Evolutionary conservation across 345 rosid species (phyloP), one percentile per base, ranked within the genome.

Genomic region (Murraya paniculata): DNA sequence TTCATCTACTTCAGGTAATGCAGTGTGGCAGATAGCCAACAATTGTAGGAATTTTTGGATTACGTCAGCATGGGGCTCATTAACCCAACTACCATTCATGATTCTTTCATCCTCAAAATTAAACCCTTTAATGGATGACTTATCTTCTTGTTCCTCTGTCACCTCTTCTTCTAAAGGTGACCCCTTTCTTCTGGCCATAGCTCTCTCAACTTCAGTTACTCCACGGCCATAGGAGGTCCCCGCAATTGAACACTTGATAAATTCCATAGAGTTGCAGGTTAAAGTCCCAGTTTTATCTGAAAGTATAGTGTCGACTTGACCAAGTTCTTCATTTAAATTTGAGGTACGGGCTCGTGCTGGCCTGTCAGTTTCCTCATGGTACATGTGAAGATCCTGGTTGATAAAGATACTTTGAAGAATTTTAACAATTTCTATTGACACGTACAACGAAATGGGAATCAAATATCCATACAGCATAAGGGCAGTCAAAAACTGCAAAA

Each of bases 201-300:
- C 92, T 81, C 90, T 88, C 84, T 93, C 99, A 77, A 93, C 98
- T 81, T 95, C 99, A 1, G 98, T 95, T 61, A 92, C 83, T 72
- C 96, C 97, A 0, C 83, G 91, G 35, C 99, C 99, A 48, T 93
- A 95, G 68, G 98, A 89, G 0, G 88, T 87, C 33, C 99, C 99
- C 0, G 95, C 98, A 11, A 91, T 83, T 0, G 99, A 93, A 82
- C 89, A 95, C 82, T 93, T 95, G 79, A 95, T 89, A 76, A 95
- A 93, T 84, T 95, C 99, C 99, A 95, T 95, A 14, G 97, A 92
- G 73, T 95, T 95, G 79, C 99, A 93, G 19, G 99, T 95, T 90
- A 95, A 82, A 13, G 99, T 95, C 50, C 99, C 99, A 5, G 99
- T 95, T 82, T 95, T 95, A 82, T 95, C 99, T 0, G 98, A 95